A percentile compares a stretch with the other conserved stretches of the same genome.
phyloP scores from a whole-genome alignment of 345 rosid species.

The Turnera subulata region DNA sequence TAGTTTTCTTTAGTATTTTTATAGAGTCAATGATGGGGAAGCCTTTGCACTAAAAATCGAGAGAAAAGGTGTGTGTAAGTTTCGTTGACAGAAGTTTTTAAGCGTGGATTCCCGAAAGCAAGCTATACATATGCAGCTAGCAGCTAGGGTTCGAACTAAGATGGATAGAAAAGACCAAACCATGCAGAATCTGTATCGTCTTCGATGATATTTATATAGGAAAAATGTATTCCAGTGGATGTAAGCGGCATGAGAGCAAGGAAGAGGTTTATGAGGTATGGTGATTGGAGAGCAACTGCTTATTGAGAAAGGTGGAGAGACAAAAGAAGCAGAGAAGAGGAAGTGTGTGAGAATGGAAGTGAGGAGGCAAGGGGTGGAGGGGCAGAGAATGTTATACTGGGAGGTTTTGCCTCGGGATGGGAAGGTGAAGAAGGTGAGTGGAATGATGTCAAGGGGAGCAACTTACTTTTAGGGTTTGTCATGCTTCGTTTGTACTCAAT shows the following conservation, averaged over 20 bases:
- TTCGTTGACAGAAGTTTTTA: too few relatives aligned
- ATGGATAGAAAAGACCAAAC: not conserved
- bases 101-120: too few relatives aligned
- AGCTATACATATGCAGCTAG: not conserved
- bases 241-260: too few relatives aligned
- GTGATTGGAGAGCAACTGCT: not conserved
- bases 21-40: too few relatives aligned
- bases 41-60: too few relatives aligned
- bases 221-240: too few relatives aligned
- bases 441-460: slow-evolving; percentile 60
- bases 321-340: not conserved
- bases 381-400: slow-evolving; percentile 31
- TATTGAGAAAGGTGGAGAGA: not conserved
- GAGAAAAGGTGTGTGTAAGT: too few relatives aligned
- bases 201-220: too few relatives aligned
- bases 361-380: slow-evolving; percentile 14
- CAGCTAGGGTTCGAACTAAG: not conserved
- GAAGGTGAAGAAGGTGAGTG: slow-evolving; percentile 54
- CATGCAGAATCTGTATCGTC: not conserved
- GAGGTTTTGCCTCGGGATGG: slow-evolving; percentile 59
- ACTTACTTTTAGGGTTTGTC: slow-evolving; percentile 50
- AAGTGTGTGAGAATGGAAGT: not conserved
- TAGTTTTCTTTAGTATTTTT: too few relatives aligned
- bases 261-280: too few relatives aligned
- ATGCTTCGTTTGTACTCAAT: slow-evolving; percentile 57